These are phyloP conservation scores for Colletotrichum horii DNA, from an alignment of 2,329 filamentous ascomycete species.

Conservation along the genomic window DNA sequence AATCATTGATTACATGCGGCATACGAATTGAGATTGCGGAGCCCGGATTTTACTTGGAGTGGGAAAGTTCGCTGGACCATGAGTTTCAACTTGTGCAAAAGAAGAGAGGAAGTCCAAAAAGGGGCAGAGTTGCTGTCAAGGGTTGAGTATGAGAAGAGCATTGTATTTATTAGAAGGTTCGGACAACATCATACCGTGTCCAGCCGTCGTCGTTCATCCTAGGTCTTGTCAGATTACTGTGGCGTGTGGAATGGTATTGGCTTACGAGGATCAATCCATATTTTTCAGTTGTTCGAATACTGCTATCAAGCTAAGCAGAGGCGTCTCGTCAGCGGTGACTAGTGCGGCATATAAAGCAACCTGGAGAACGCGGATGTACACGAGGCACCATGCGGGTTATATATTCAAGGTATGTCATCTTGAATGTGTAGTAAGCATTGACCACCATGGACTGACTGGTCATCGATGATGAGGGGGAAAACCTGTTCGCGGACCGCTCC, in stretches of 20 bases:
- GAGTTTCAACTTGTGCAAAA: slow-evolving; percentile 4
- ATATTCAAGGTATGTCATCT: neutral
- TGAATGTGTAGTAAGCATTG: neutral
- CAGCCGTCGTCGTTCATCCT: neutral
- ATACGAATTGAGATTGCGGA: slow-evolving; percentile 20
- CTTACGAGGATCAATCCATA: slow-evolving; percentile 13
- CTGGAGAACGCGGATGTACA: neutral
- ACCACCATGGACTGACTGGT: neutral
- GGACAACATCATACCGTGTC: neutral
- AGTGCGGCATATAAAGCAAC: neutral
- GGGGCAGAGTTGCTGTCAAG: neutral
- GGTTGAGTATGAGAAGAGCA: neutral
- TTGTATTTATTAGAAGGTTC: slow-evolving; percentile 20
- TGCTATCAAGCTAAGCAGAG: neutral
- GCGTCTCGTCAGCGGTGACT: neutral
- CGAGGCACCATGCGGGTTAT: neutral
- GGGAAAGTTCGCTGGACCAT: slow-evolving; percentile 2
- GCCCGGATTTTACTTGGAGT: slow-evolving; percentile 11
- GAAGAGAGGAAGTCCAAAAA: slow-evolving; percentile 5
- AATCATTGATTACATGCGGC: slow-evolving; percentile 21
- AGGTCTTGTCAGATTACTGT: slow-evolving; percentile 18
- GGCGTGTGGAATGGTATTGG: slow-evolving; percentile 9
- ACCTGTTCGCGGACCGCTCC: neutral
- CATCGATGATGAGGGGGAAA: neutral
- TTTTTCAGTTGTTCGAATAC: neutral